Base-by-base conservation (phyloP, 495 filamentous ascomycete species). In the Umbilicaria muhlenbergii region DNA sequence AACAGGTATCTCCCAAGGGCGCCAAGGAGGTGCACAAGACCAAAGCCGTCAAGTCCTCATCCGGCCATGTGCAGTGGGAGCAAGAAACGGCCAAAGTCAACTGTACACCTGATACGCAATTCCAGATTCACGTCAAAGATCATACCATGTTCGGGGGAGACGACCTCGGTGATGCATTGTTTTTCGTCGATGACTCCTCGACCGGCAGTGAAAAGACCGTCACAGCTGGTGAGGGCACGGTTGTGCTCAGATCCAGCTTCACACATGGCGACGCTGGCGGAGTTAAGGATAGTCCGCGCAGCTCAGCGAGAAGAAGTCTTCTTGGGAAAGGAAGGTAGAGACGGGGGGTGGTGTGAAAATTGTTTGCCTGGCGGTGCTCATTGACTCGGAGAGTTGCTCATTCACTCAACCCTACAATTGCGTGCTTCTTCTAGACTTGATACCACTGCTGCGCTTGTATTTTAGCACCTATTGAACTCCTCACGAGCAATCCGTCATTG, bases 11-110 rank as follows among this genome's bases (percentile, higher is more conserved):
- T 0, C 47, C 71, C 38, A 87, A 86, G 62, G 74, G 71, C 39
- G 58, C 68, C 10, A 94, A 89, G 63, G 72, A 81, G 36, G 69
- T 94, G 43, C 74, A 83, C 64, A 95, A 96, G 65, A 89, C 82
- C 14, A 93, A 94, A 59, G 65, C 69, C 13, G 56, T 70, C 53
- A 94, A 94, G 60, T 67, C 73, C 10, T 59, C 70, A 18, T 64
- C 58, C 15, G 78, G 78, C 12, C 61, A 67, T 0, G 68, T 81
- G 4, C 63, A 61, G n/a, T 93, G 76, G 52, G 78, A 83, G 48
- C 60, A 73, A 36, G 87, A 94, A 59, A 76, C 71, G 16, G 87
- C 87, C 68, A 80, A 75, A 45, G 72, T 86, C 39, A 52, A 64
- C 44, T 88, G 83, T 53, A 75, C 80, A 6, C 78, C 89, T 5